These are phyloP conservation scores for Vitellaria paradoxa DNA, from an alignment of 179 eudicot genomes.

Conservation along the genomic window DNA sequence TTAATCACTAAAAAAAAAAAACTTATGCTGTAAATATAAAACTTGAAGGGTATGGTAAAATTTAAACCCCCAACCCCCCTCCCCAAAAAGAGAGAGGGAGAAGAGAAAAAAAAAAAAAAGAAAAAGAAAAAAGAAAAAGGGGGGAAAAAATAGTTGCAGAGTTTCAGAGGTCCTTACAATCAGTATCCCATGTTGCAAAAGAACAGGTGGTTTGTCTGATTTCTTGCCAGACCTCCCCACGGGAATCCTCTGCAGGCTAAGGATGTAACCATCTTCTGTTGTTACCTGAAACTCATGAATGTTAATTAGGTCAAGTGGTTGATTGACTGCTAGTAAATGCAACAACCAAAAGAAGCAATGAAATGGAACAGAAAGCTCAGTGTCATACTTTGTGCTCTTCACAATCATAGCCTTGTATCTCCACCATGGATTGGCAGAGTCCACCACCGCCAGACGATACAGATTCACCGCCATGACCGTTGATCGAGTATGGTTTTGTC, in stretches of 20 bases:
- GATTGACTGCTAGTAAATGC: not conserved
- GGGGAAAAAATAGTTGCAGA: not conserved
- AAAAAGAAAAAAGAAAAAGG: too few relatives aligned
- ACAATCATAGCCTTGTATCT: conserved; percentile 42
- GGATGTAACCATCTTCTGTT: conserved; percentile 69
- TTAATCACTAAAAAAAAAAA: too few relatives aligned
- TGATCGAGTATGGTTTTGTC: too few relatives aligned
- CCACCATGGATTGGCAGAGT: conserved; percentile 34
- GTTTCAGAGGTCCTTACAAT: conserved; percentile 32
- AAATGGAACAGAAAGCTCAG: not conserved
- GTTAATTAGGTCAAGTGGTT: not conserved
- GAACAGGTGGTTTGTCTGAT: conserved; percentile 47
- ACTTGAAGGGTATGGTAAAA: too few relatives aligned
- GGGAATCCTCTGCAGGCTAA: conserved; percentile 76
- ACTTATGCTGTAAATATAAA: too few relatives aligned
- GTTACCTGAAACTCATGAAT: conserved; percentile 40
- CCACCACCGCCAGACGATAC: too few relatives aligned
- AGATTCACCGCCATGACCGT: too few relatives aligned
- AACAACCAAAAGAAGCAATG: not conserved
- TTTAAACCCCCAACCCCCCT: too few relatives aligned
- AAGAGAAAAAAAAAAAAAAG: too few relatives aligned
- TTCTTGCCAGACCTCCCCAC: conserved; percentile 26
- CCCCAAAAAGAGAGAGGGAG: too few relatives aligned
- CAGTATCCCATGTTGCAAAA: conserved; percentile 67
- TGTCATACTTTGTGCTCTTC: conserved; percentile 41